phyloP scores from a whole-genome alignment of 169 alveolate species.

The Gregarina niphandrodes region DNA sequence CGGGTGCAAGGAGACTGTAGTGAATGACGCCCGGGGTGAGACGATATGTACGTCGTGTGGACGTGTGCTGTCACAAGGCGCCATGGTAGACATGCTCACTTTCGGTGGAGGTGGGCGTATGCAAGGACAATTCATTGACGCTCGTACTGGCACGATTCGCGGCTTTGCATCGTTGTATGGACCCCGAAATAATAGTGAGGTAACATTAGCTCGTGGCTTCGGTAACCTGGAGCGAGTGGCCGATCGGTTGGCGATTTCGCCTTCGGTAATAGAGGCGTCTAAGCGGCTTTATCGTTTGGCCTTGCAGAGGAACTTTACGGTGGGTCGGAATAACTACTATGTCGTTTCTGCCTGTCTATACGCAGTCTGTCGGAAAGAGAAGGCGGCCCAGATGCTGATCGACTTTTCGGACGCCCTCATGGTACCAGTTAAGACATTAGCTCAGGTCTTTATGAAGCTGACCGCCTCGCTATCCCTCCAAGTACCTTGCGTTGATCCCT shows the following conservation, averaged over 20 bases:
- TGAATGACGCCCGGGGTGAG: slow-evolving; percentile 16
- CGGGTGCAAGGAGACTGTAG: slow-evolving; percentile 16
- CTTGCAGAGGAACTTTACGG: slow-evolving; percentile 65
- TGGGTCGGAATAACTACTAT: slow-evolving; percentile 67
- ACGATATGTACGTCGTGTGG: slow-evolving; percentile 21
- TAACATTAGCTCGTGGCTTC: slow-evolving; percentile 5
- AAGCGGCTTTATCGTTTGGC: slow-evolving; percentile 67
- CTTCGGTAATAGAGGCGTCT: slow-evolving; percentile 56
- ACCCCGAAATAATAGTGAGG: slow-evolving; percentile 6
- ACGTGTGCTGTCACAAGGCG: slow-evolving; percentile 13
- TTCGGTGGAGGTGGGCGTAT: slow-evolving; percentile 13
- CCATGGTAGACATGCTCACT: slow-evolving; percentile 11
- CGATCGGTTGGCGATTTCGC: slow-evolving; percentile 48
- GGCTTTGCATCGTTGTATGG: slow-evolving; percentile 3
- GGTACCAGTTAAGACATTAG: slow-evolving; percentile 49
- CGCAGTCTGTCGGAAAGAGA: slow-evolving; percentile 68
- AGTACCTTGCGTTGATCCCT: slow-evolving; percentile 81
- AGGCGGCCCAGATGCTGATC: slow-evolving; percentile 67
- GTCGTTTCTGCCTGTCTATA: slow-evolving; percentile 80
- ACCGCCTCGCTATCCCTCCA: slow-evolving; percentile 51
- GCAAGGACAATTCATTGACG: slow-evolving; percentile 5
- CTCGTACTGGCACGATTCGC: slow-evolving; percentile 1
- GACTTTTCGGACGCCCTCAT: slow-evolving; percentile 74
- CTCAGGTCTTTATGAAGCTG: slow-evolving; percentile 50
- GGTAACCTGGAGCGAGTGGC: slow-evolving; percentile 11